Evolutionary conservation across 2,329 filamentous ascomycete species (phyloP).

Genomic region (Penicillium sp.): DNA sequence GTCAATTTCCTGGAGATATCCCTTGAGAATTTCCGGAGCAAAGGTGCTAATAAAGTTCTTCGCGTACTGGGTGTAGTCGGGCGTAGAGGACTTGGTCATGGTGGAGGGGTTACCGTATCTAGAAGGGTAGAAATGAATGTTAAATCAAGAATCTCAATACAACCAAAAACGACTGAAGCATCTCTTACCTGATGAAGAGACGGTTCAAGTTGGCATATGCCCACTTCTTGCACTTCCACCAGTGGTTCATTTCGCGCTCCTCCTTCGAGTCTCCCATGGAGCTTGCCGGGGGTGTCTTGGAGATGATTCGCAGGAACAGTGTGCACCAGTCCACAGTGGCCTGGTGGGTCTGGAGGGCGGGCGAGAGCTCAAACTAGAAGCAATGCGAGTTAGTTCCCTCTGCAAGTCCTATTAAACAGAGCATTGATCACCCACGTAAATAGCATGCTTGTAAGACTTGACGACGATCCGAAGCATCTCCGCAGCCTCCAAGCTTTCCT

Average conservation of each 20-base stretch:
- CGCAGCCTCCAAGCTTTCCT: slow-evolving; percentile 90
- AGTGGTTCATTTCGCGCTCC: slow-evolving; percentile 91
- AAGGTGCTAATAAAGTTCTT: slow-evolving; percentile 91
- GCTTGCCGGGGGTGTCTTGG: slow-evolving; percentile 78
- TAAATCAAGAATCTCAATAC: slow-evolving; percentile 1
- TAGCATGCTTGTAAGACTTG: slow-evolving; percentile 97
- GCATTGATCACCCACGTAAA: slow-evolving; percentile 70
- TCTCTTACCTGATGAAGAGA: slow-evolving; percentile 84
- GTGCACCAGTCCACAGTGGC: slow-evolving; percentile 95
- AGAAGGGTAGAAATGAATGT: slow-evolving; percentile 13
- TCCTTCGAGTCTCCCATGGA: slow-evolving; percentile 79
- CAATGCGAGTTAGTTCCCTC: slow-evolving; percentile 34
- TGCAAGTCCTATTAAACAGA: slow-evolving; percentile 12
- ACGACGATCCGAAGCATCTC: slow-evolving; percentile 96
- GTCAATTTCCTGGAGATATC: slow-evolving; percentile 92
- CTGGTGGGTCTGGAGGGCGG: slow-evolving; percentile 75
- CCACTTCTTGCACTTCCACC: slow-evolving; percentile 99
- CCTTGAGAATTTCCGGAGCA: slow-evolving; percentile 93
- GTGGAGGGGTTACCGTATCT: slow-evolving; percentile 88
- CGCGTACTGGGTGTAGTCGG: slow-evolving; percentile 79
- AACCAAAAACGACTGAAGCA: not conserved
- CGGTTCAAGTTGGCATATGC: slow-evolving; percentile 97
- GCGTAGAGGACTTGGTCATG: slow-evolving; percentile 72
- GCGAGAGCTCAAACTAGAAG: slow-evolving; percentile 79
- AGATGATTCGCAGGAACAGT: slow-evolving; percentile 86